Evolutionary conservation across 805 yeast species (phyloP), one percentile per base, ranked within the genome.

Genomic region (Wickerhamomyces queroliae): DNA sequence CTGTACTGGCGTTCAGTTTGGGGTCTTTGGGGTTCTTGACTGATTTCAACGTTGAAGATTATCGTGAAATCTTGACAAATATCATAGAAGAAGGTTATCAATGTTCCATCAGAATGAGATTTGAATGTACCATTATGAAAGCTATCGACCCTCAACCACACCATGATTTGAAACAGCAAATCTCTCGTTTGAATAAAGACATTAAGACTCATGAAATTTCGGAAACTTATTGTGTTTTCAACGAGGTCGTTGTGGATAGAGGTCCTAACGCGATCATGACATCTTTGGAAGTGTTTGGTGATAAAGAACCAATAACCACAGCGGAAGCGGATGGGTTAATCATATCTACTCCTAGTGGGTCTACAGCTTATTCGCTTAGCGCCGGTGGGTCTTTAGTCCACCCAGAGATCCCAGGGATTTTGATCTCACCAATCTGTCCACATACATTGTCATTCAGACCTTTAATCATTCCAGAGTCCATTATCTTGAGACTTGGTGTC

Each of bases 311-410:
- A 22, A 54, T 80, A 35, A 80, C 86, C 13, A 72, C 81, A 3
- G 76, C 81, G 18, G 78, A 78, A 15, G 84, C 83, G 1, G 87
- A 80, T 56, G 87, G 87, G 2, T 58, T 78, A 11, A 76, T 78
- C 11, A 71, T 78, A 33, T 69, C 83, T 3, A 76, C 86, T 0
- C 86, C 87, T 7, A 78, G 83, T 16, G 87, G 87, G 0, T 76
- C 82, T 4, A 74, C 80, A 0, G 80, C 80, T 2, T 74, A 74
- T 48, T 70, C 77, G 1, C 57, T 74, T 32, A 65, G 74, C 35
- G 67, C 76, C 7, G 80, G 80, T 13, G 80, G 80, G 1, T 64
- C 77, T 23, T 65, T 74, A 30, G 72, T 71, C 4, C 78, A 74
- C 47, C 80, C 80, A 2, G 64, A 66, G 44, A 74, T 74, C 17